Evolutionary conservation across 2,329 filamentous ascomycete genomes (phyloP).

Genomic region (Penicillium sp.): DNA sequence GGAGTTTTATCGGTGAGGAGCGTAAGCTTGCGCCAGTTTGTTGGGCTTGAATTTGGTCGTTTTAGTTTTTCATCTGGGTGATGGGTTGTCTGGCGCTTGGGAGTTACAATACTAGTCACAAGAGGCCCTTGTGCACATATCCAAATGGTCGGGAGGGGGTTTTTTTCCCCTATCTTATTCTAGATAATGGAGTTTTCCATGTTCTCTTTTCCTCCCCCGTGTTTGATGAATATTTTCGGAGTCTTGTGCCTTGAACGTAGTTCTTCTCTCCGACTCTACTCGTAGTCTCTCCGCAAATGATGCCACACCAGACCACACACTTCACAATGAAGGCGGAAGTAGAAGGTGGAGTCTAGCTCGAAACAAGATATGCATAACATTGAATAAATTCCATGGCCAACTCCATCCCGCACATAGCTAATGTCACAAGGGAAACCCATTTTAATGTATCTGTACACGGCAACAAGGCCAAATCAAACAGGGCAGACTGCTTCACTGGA

Average conservation of each 20-base stretch:
- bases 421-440: conserved; percentile 23
- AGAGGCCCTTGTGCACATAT: conserved; percentile 1
- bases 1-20: conserved; percentile 84
- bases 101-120: conserved; percentile 16
- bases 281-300: too few species aligned
- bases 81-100: conserved; percentile 14
- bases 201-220: conserved; percentile 5
- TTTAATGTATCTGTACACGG: conserved; percentile 30
- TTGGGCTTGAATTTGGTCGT: neutral
- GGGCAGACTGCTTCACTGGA: conserved; percentile 1
- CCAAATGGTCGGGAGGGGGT: conserved; percentile 2
- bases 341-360: neutral
- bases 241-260: too few species aligned
- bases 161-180: neutral
- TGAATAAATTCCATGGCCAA: conserved; percentile 22
- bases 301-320: too few species aligned
- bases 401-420: conserved; percentile 29
- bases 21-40: too few species aligned
- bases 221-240: neutral
- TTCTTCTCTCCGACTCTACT: too few species aligned
- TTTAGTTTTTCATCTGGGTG: neutral
- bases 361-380: conserved; percentile 13
- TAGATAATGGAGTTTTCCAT: conserved; percentile 20
- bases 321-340: neutral
- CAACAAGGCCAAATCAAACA: conserved; percentile 19